A percentile compares a stretch with the other conserved stretches of the same genome.
Conservation (phyloP, 768 basidiomycete genomes). For the Psilocybe tampanensis region DNA sequence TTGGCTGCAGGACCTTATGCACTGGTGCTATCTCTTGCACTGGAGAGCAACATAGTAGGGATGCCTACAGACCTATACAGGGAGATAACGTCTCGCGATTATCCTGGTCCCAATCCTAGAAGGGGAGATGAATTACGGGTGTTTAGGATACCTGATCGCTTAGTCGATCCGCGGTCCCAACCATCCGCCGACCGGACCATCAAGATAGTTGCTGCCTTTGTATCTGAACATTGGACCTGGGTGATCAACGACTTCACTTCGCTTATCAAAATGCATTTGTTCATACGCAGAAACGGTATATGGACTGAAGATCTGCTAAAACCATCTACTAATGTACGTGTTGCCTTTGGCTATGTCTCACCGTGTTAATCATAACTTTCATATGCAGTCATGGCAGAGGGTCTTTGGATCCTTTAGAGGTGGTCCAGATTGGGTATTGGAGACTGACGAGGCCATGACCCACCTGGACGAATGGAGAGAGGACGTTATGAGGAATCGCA, state of each 20-base stretch:
- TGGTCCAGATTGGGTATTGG: conserved; percentile 18
- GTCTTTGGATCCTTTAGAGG: conserved; percentile 10
- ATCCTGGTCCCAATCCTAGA: neutral
- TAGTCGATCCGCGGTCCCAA: neutral
- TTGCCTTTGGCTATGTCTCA: neutral
- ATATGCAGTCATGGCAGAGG: conserved; percentile 6
- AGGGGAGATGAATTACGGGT: neutral
- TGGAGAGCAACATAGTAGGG: conserved; percentile 13
- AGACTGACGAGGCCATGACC: neutral
- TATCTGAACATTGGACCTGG: conserved; percentile 8
- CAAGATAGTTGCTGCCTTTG: conserved; percentile 19
- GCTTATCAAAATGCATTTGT: conserved; percentile 1
- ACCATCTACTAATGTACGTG: neutral
- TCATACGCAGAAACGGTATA: neutral
- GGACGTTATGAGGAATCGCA: neutral
- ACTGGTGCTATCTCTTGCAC: conserved; percentile 9
- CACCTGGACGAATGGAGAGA: conserved; percentile 2
- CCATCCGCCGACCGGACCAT: neutral
- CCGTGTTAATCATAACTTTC: neutral
- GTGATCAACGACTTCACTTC: conserved; percentile 12
- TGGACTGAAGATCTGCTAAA: neutral
- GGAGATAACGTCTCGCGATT: neutral
- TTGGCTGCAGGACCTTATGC: conserved; percentile 8
- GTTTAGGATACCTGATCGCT: neutral
- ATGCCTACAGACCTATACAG: conserved; percentile 4